Conservation (phyloP, 2,329 filamentous ascomycete species). For the Talaromyces sp. region DNA sequence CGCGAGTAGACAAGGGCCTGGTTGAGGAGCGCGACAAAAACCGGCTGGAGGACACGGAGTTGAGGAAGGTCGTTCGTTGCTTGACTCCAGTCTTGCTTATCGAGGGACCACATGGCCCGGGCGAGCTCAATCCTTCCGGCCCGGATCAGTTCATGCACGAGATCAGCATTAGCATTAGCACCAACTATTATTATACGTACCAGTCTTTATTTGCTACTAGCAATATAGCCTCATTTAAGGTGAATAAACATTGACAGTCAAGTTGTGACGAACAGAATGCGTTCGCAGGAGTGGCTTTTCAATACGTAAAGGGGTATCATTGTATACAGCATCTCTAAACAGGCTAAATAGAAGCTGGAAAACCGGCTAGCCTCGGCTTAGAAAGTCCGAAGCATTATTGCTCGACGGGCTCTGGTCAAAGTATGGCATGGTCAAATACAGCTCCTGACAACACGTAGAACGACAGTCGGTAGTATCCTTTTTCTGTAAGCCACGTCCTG, state of each 20-base stretch:
- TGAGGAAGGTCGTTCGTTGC: background rate
- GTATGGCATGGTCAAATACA: background rate
- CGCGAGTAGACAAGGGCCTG: background rate
- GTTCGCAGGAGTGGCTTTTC: no score
- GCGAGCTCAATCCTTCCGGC: background rate
- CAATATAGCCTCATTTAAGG: background rate
- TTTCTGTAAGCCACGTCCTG: background rate
- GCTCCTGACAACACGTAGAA: background rate
- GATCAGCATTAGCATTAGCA: background rate
- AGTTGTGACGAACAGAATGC: background rate
- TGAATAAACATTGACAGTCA: background rate
- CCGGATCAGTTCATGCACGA: background rate
- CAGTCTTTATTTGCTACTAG: background rate
- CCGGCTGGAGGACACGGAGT: background rate
- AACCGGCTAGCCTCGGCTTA: no score
- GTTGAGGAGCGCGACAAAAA: background rate
- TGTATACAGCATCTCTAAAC: no score
- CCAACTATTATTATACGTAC: background rate
- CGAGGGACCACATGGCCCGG: background rate
- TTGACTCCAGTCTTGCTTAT: background rate
- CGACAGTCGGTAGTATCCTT: background rate
- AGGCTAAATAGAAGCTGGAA: no score
- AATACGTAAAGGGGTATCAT: no score
- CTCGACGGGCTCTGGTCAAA: background rate
- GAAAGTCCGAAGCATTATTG: background rate